A percentile compares a stretch with the other conserved stretches of the same genome.
phyloP scores from a whole-genome alignment of 345 rosid genomes.

The Durio zibethinus region DNA sequence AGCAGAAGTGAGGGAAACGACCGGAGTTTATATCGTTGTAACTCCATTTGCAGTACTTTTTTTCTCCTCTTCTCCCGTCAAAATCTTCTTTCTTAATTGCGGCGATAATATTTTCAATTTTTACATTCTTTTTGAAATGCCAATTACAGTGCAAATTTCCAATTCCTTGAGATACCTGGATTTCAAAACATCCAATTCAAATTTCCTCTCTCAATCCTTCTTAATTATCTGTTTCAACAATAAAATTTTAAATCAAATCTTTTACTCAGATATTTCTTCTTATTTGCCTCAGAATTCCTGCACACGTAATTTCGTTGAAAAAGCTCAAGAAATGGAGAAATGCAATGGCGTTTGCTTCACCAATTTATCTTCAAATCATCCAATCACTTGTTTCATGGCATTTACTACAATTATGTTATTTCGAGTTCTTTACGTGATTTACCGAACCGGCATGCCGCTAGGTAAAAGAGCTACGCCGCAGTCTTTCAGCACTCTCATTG shows the following conservation, averaged over 20 bases:
- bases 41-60: neutral
- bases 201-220: neutral
- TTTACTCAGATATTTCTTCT: neutral
- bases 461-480: constrained; percentile 29
- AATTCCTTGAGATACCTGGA: neutral
- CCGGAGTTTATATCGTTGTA: neutral
- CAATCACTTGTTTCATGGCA: constrained; percentile 16
- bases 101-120: neutral
- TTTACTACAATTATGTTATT: constrained; percentile 17
- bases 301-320: too few relatives aligned
- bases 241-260: neutral
- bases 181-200: neutral
- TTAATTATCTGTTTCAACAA: neutral
- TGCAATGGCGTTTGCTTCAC: constrained; percentile 10
- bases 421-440: constrained; percentile 32
- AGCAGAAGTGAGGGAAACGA: neutral
- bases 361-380: constrained; percentile 22
- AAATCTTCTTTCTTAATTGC: neutral
- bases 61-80: neutral
- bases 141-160: neutral
- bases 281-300: neutral
- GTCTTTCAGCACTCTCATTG: constrained; percentile 47
- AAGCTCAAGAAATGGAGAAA: constrained; percentile 21
- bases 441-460: constrained; percentile 43
- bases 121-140: neutral